A percentile compares a stretch with the other conserved stretches of the same genome.
Conservation (phyloP, 768 basidiomycete genomes). For the Cystofilobasidium macerans region DNA sequence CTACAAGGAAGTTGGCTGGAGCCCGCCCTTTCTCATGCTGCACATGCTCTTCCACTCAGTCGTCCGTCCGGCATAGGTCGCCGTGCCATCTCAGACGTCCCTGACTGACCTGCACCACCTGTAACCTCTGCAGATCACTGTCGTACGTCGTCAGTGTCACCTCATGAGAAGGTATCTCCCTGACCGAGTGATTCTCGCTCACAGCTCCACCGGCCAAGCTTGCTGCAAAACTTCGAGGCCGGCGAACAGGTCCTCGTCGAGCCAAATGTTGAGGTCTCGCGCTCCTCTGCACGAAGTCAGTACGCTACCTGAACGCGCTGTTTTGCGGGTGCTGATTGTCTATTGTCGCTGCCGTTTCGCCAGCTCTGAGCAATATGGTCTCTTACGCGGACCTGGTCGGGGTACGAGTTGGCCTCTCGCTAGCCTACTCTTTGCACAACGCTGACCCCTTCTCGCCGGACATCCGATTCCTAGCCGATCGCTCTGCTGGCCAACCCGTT, state of each 20-base stretch:
- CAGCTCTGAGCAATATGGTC: conserved; percentile 25
- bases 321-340: not conserved
- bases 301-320: not conserved
- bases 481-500: conserved; percentile 24
- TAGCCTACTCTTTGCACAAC: not conserved
- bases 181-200: too few species aligned
- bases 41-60: conserved; percentile 20
- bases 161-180: not conserved
- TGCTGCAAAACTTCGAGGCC: conserved; percentile 18
- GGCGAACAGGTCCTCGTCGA: conserved; percentile 24
- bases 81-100: too few species aligned
- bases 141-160: not conserved
- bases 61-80: not conserved
- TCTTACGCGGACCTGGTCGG: conserved; percentile 19
- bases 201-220: conserved; percentile 25
- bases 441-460: too few species aligned
- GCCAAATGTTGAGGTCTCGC: conserved; percentile 25
- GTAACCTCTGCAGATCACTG: conserved; percentile 14
- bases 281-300: conserved; percentile 23
- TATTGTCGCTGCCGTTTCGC: not conserved
- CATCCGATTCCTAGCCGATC: not conserved
- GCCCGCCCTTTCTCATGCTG: conserved; percentile 6
- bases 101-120: too few species aligned
- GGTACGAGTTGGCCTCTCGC: not conserved
- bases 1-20: conserved; percentile 5